Conservation (phyloP, 768 basidiomycete species). For the Auricularia sp. region DNA sequence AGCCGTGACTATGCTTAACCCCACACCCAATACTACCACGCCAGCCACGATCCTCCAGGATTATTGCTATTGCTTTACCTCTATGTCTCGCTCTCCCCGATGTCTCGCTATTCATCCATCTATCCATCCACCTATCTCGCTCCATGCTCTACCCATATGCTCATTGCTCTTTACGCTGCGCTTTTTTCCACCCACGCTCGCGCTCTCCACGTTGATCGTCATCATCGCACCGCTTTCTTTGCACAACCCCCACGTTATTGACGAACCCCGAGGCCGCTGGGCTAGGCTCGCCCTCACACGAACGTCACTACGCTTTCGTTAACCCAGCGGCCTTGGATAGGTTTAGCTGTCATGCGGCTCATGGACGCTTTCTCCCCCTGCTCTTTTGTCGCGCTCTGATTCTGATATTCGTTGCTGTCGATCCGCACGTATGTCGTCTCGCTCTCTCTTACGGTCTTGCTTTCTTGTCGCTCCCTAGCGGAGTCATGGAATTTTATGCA, state of each 20-base stretch:
- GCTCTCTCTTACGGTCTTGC: constrained; percentile 9
- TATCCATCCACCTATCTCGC: neutral
- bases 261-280: neutral
- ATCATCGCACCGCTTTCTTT: no score
- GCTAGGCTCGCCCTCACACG: neutral
- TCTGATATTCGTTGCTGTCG: neutral
- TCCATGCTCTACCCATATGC: neutral
- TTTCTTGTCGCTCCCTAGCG: neutral
- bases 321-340: neutral
- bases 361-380: neutral
- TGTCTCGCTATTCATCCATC: neutral
- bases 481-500: neutral
- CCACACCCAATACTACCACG: constrained; percentile 8
- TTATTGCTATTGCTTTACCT: neutral
- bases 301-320: neutral
- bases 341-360: neutral
- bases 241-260: neutral
- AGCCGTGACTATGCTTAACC: neutral
- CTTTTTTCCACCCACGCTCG: neutral
- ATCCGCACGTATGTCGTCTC: constrained; percentile 4
- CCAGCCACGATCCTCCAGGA: neutral
- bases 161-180: neutral
- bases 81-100: constrained; percentile 4
- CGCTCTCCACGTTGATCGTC: neutral
- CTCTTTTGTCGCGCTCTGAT: neutral